Evolutionary conservation across 2,329 filamentous ascomycete genomes (phyloP), one percentile per base, ranked within the genome.

Genomic region (Pseudopyricularia cyperi): DNA sequence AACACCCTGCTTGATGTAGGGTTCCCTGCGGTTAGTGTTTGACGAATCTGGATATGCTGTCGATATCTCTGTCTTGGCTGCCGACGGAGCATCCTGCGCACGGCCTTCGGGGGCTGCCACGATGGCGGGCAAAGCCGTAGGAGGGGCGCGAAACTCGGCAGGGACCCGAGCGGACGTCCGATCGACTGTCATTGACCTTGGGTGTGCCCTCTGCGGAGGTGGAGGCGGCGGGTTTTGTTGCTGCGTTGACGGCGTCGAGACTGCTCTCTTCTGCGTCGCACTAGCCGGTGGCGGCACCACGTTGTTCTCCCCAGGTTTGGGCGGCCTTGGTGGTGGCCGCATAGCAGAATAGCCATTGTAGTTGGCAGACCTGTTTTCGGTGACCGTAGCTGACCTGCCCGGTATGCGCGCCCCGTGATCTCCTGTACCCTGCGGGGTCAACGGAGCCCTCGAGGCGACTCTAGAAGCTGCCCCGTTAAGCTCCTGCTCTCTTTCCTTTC

Each of bases 21-120:
- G 93, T 15, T 88, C 85, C 48, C 89, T 79, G 49, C 93, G 81
- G 62, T 96, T 98, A 2, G 88, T 80, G 57, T 85, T 83, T 1
- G 89, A 87, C 1, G 85, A 74, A 66, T 98, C 90, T 0, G 93
- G 93, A 63, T 87, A 96, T 49, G 87, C 79, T 8, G 76, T 78
- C 19, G 71, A 70, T 49, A 71, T 66, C 11, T 79, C 72, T 14
- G 73, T 65, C 1, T 75, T 63, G 39, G 80, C 76, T 5, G 63
- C 52, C 53, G 47, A 37, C 17, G 47, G 3, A 24, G n/a, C 19
- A 9, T 49, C 47, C 7, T 33, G 47, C 19, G 11, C 30, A 4
- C 47, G 32, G 32, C n/a, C 33, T 32, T 44, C 35, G 3, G 49
- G n/a, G 14, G 42, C 49, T 4, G 49, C 14, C 12, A 33, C 6